phyloP scores from a whole-genome alignment of 169 alveolate species.

The Plasmodium cynomolgi region DNA sequence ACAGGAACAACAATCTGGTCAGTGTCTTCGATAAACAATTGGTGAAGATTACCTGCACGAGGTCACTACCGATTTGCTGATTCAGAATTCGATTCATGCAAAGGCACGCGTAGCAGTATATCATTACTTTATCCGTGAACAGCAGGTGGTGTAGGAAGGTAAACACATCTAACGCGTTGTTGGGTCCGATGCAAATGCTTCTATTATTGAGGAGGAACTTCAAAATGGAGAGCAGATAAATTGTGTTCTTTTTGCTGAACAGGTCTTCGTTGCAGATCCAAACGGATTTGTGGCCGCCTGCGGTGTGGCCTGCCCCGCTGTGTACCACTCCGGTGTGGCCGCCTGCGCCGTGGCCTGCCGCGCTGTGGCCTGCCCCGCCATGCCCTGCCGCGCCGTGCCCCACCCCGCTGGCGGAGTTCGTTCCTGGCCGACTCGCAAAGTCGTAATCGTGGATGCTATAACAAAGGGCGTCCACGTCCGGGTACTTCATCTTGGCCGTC shows the following conservation, averaged over 20 bases:
- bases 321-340: not conserved
- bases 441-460: slow-evolving; percentile 6
- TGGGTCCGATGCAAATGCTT: not conserved
- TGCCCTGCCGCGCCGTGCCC: too few species aligned
- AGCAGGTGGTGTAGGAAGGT: slow-evolving; percentile 9
- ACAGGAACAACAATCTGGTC: slow-evolving; percentile 21
- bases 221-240: slow-evolving; percentile 15
- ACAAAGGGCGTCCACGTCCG: not conserved
- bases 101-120: slow-evolving; percentile 29
- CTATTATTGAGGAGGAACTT: slow-evolving; percentile 52
- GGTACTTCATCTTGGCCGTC: slow-evolving; percentile 14
- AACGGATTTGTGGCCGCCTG: not conserved
- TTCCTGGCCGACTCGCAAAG: not conserved
- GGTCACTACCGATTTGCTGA: not conserved
- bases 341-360: not conserved
- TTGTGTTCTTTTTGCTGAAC: slow-evolving; percentile 18
- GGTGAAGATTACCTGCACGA: not conserved
- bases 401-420: not conserved
- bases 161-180: not conserved
- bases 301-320: not conserved
- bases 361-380: too few species aligned
- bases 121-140: slow-evolving; percentile 40
- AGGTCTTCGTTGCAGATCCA: slow-evolving; percentile 41
- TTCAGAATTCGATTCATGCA: slow-evolving; percentile 57
- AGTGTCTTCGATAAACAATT: not conserved